Percentiles rank a stretch among this genome's conserved stretches.
These are phyloP conservation scores for Acanthamoeba healyi DNA, from an alignment of 208 protist genomes.

Conservation along the genomic window DNA sequence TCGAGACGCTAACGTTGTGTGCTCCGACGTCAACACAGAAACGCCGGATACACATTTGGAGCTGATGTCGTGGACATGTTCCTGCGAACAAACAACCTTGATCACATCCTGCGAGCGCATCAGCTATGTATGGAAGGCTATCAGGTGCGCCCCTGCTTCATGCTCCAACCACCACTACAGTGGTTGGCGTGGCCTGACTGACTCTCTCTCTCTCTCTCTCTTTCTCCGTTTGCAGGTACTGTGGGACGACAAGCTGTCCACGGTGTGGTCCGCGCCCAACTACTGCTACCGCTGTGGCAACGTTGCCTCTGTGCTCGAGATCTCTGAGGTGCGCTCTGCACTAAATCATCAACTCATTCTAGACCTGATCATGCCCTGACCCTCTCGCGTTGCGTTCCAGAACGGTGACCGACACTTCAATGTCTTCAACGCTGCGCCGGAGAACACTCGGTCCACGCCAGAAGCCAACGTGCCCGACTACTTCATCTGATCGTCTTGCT, in stretches of 20 bases:
- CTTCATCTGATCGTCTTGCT: slow-evolving; percentile 30
- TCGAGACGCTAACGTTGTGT: neutral
- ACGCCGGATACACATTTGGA: slow-evolving; percentile 92
- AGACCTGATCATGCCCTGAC: neutral
- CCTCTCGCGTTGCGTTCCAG: neutral
- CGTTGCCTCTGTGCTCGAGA: slow-evolving; percentile 94
- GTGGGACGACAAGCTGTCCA: slow-evolving; percentile 90
- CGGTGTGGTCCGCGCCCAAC: slow-evolving; percentile 98
- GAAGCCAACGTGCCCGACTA: slow-evolving; percentile 72
- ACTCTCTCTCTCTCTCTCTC: slow-evolving; percentile 8
- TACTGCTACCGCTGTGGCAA: slow-evolving; percentile 96
- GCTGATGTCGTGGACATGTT: slow-evolving; percentile 89
- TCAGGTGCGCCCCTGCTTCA: slow-evolving; percentile 58
- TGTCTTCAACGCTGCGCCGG: slow-evolving; percentile 76
- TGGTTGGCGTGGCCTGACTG: neutral
- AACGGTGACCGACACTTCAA: slow-evolving; percentile 81
- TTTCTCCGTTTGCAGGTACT: slow-evolving; percentile 49
- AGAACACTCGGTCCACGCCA: slow-evolving; percentile 48
- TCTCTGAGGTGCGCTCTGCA: slow-evolving; percentile 94
- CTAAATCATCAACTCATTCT: neutral
- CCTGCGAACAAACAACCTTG: slow-evolving; percentile 89
- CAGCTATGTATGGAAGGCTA: slow-evolving; percentile 94
- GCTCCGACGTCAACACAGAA: slow-evolving; percentile 76
- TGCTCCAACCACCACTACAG: too few relatives aligned
- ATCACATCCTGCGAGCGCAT: slow-evolving; percentile 92